Base-by-base conservation (phyloP, 768 basidiomycete genomes). In the Ramaria rubella region DNA sequence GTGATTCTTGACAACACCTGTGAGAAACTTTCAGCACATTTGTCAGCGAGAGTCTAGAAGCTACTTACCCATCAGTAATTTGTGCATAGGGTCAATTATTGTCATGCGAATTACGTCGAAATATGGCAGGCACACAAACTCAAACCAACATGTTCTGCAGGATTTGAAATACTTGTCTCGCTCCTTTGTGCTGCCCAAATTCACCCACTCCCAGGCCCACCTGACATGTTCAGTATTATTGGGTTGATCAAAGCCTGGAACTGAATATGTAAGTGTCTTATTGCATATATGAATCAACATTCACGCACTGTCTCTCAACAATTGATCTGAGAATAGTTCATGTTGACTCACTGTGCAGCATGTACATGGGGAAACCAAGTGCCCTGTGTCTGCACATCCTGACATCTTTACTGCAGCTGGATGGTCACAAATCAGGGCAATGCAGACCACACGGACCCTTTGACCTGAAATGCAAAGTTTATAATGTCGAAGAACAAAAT, bases 41-140 rank as follows among this genome's bases (percentile, higher is more conserved):
- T 17, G 52, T 34, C 52, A 62, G 45, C 63, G 63, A 21, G 55
- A 42, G 21, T 64, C 42, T 19, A 64, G 44, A 9, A 63, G 38
- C 19, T 8, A 45, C 43, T 9, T 24, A 57, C 68, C 64, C n/a
- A 67, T 60, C 15, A 65, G 59, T n/a, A 71, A 55, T 38, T 60
- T 64, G 53, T 72, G 71, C 71, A 72, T 72, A 3, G 66, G 60
- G 50, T 70, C 68, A 34, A 70, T 59, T 19, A 69, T 59, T 5
- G 60, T 61, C 59, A 64, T 63, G 7, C 58, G 58, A 5, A 65
- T 60, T 6, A 68, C 65, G 46, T 69, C 61, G 55, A 63, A 72
- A 55, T 72, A 70, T 11, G 64, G 63, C 9, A 72, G 61, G 2
- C 65, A 61, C 42, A 61, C 57, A 12, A 69, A 60, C 45, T 63